Conservation (phyloP, 208 protist genomes). For the Trypanosoma mega region DNA sequence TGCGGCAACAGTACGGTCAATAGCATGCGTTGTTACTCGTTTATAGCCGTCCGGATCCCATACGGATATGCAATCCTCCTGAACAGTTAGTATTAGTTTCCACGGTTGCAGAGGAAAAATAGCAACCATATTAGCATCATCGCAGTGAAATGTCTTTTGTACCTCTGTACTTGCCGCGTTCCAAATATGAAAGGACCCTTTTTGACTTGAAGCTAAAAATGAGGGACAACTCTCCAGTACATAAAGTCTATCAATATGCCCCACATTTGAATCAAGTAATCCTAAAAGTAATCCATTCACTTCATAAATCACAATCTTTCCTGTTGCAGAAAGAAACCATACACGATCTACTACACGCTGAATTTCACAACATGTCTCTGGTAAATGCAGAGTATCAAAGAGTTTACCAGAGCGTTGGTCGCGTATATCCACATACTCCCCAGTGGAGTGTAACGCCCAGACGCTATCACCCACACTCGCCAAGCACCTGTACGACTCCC, state of each 20-base stretch:
- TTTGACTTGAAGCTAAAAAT: slow-evolving; percentile 22
- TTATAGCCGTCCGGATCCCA: background rate
- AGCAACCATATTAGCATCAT: slow-evolving; percentile 2
- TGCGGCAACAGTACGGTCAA: slow-evolving; percentile 8
- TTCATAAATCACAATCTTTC: slow-evolving; percentile 14
- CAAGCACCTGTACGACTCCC: slow-evolving; percentile 11
- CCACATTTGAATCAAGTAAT: slow-evolving; percentile 5
- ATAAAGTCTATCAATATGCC: background rate
- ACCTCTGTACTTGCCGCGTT: slow-evolving; percentile 3
- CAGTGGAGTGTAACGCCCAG: slow-evolving; percentile 21
- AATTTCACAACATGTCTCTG: slow-evolving; percentile 8
- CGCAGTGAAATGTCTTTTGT: slow-evolving; percentile 6
- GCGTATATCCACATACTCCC: slow-evolving; percentile 15
- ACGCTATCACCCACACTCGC: background rate
- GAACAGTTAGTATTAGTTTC: background rate
- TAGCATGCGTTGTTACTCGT: background rate
- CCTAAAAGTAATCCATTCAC: slow-evolving; percentile 17
- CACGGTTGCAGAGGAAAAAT: slow-evolving; percentile 3
- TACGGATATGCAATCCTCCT: slow-evolving; percentile 12
- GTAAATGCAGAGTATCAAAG: slow-evolving; percentile 15
- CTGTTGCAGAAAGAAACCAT: slow-evolving; percentile 12
- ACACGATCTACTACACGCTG: slow-evolving; percentile 1
- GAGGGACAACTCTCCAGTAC: slow-evolving; percentile 9
- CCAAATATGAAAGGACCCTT: slow-evolving; percentile 18
- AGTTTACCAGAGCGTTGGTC: slow-evolving; percentile 15